Base-by-base conservation (phyloP, 1,284 basidiomycete species). In the Pascua sp. region DNA sequence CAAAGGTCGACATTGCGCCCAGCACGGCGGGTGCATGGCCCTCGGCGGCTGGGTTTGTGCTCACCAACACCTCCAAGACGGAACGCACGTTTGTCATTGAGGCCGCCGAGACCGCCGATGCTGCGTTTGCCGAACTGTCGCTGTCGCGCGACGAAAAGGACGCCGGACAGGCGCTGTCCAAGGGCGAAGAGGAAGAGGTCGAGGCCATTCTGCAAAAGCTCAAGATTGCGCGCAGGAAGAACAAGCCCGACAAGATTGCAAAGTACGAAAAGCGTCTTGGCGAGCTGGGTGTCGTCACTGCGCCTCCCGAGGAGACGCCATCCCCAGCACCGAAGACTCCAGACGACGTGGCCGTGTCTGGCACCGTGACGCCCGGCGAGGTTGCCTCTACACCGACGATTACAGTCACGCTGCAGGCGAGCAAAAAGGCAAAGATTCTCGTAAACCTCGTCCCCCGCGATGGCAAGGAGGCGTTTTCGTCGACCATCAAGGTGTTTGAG, bases 191-290 rank as follows among this genome's bases (percentile, higher is more conserved):
- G 61, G 80, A 81, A 59, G 80, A 81, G 66, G 72, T 81, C 4
- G 80, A 81, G 68, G 76, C 70, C 43, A 64, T 81, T 50, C 68
- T 78, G 37, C 80, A 81, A 60, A 81, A 81, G 68, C 72, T 81
- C 59, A 81, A 81, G 69, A 81, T 81, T 49, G 79, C 78, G 0
- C 65, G 68, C 51, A 65, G 80, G 50, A 81, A 81, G 65, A 78
- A 78, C 44, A 80, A 81, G 59, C 49, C 62, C 42, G 80, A 81
- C 59, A 81, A 81, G 69, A 71, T 80, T 52, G 70, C 70, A 51
- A 81, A 81, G 67, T 81, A 80, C 67, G 76, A 79, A 56, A 68
- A 72, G 46, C 67, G 80, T 13, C 67, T 81, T 50, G 61, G 61
- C 8, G 76, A 79, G 62, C 66, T 81, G 0, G 80, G 80, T 4